Evolutionary conservation across 1,284 basidiomycete genomes (phyloP), one percentile per base, ranked within the genome.

Genomic region (Boletus semigastroideus): DNA sequence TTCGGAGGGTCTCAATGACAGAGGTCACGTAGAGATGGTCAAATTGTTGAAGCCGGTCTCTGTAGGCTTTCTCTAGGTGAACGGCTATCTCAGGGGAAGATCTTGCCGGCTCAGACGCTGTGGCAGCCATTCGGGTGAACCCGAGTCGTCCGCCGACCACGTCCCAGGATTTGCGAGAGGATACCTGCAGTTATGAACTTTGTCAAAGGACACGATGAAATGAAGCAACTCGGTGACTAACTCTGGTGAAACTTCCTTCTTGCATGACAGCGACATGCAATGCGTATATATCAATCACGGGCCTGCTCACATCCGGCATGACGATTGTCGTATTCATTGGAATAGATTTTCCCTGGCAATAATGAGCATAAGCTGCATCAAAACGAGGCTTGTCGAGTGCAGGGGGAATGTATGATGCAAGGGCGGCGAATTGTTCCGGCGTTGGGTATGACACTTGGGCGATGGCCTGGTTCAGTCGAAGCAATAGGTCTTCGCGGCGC

Each of bases 11-110:
- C 39, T 67, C 67, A 40, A 67, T 44, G 40, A 66, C 68, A 31
- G 64, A 66, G 44, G 62, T 62, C 54, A 71, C 69, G 52, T 68
- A 70, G 54, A 67, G 63, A 48, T 68, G 68, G 52, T 70, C 66
- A 51, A 70, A 71, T 55, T 70, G 62, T 45, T 68, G 58, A 37
- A 70, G 63, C 22, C 66, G 62, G 46, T 70, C 65, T 46, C 39
- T 58, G 56, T 68, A 71, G 1, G 33, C 55, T 33, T 61, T 65
- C 44, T 68, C 57, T 12, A 68, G 46, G 33, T 68, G 67, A 41
- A 19, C 39, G 12, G 67, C 64, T 42, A 68, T 55, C 44, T 65
- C 63, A 31, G 48, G 43, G 8, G 67, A 62, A 17, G 52, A 68
- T 48, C 51, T 50, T 3, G 66, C 65, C 27, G 60, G 57, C 46